Evolutionary conservation across 2,329 filamentous ascomycete species (phyloP), one percentile per base, ranked within the genome.

Genomic region (Fusarium sacchari): DNA sequence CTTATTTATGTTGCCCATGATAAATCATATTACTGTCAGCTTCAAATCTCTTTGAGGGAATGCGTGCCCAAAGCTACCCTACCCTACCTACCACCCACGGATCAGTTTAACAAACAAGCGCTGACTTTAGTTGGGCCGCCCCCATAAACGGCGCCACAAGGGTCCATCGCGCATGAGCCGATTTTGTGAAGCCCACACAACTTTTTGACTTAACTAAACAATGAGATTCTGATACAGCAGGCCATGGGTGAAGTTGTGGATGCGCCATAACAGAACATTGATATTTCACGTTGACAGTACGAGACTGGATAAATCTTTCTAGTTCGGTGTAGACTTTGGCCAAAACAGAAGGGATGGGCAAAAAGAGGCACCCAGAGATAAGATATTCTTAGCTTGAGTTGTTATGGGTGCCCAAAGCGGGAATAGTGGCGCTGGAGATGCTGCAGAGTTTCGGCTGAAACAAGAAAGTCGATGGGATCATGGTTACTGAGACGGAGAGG

Each of bases 91-190:
- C n/a, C n/a, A n/a, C n/a, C n/a, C n/a, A n/a, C 32, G 47, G 40
- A 55, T 52, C 63, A 55, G 49, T 28, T 46, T 34, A 59, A 26
- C 24, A 67, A 67, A 30, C 44, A 60, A 52, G 55, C 50, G 61
- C 58, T 61, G 56, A 49, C 26, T 55, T 55, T 40, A 22, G 64
- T 39, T 47, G 43, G 32, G 44, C 43, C 52, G 67, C 64, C 70
- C 70, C 72, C 69, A 47, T 75, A 66, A 73, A 63, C 55, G 49
- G 57, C 61, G 75, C 75, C 73, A 72, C 73, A 75, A 71, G 73
- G 71, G 64, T 67, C 59, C 50, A 63, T 74, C 67, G 39, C 58
- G 52, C 73, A 69, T 28, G 42, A 69, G 66, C 60, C 69, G 69
- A 76, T 76, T 76, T 74, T 76, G 69, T 52, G 60, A 67, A 68